Percentiles rank a stretch among this genome's conserved stretches.
Conservation (phyloP, 2,329 filamentous ascomycete species). For the Penicillium sclerotiorum region DNA sequence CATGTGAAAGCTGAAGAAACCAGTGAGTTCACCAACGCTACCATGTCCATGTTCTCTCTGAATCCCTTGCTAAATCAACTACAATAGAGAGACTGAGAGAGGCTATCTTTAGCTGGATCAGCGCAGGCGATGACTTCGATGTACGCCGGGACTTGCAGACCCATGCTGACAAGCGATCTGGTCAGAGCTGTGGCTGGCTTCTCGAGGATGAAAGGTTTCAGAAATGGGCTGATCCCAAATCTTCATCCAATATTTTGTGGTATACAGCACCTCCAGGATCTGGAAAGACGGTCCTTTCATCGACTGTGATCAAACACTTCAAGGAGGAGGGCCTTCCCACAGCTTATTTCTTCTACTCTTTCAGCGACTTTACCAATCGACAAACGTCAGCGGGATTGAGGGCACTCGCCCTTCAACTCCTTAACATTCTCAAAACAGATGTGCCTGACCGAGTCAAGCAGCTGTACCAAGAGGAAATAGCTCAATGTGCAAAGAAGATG, state of each 20-base stretch:
- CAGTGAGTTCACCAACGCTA: not conserved
- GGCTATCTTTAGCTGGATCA: constrained; percentile 3
- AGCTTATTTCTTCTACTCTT: constrained; percentile 7
- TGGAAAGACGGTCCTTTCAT: not conserved
- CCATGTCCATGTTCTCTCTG: not conserved
- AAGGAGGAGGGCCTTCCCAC: not conserved
- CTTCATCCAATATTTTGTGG: constrained; percentile 1
- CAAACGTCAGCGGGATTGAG: not conserved
- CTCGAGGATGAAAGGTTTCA: constrained; percentile 3
- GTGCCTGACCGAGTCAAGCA: not conserved
- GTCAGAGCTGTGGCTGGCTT: constrained; percentile 4
- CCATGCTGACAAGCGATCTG: not conserved
- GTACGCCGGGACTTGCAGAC: constrained; percentile 4
- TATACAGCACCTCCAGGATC: not conserved
- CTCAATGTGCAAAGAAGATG: not conserved
- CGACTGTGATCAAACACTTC: constrained; percentile 1
- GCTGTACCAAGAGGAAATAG: not conserved
- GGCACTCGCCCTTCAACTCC: not conserved
- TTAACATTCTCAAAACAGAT: not conserved
- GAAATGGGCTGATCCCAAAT: constrained; percentile 1
- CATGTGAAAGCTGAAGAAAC: not conserved
- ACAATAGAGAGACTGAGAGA: not conserved
- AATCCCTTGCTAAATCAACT: not conserved
- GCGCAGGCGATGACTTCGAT: constrained; percentile 4
- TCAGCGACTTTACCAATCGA: constrained; percentile 2